Evolutionary conservation across 2,329 filamentous ascomycete genomes (phyloP).

Genomic region (Ustulina deusta): DNA sequence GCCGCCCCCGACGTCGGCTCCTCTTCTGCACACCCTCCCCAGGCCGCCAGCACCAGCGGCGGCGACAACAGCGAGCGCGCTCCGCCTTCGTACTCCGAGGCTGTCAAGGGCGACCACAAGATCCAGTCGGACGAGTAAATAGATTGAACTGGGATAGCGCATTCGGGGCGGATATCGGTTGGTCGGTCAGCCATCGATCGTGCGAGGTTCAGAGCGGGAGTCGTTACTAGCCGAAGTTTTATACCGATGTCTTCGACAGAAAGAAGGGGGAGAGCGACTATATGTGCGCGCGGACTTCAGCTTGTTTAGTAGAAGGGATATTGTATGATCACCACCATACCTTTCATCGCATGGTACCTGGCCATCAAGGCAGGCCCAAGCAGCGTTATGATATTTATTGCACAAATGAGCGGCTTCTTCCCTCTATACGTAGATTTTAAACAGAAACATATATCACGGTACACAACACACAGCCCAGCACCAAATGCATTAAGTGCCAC

Average conservation of each 20-base stretch:
- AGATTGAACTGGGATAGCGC: background rate
- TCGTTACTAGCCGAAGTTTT: background rate
- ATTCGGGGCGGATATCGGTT: background rate
- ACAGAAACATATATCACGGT: background rate
- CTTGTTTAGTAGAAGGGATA: background rate
- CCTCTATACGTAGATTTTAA: background rate
- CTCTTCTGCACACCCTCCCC: slow-evolving; percentile 38
- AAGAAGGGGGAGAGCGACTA: background rate
- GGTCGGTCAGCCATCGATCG: background rate
- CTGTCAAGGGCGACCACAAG: slow-evolving; percentile 91
- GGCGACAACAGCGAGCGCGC: slow-evolving; percentile 49
- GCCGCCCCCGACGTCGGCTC: slow-evolving; percentile 47
- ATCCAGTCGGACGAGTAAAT: slow-evolving; percentile 75
- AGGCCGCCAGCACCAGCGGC: slow-evolving; percentile 50
- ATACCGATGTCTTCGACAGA: background rate
- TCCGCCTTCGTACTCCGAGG: slow-evolving; percentile 91
- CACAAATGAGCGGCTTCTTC: background rate
- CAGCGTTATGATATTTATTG: background rate
- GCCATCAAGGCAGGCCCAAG: background rate
- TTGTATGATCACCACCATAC: slow-evolving; percentile 16
- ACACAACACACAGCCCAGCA: no score
- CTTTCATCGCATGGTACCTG: background rate
- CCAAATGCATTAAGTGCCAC: no score
- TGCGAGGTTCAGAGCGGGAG: background rate
- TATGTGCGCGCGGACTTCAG: background rate